phyloP scores from a whole-genome alignment of 2,329 filamentous ascomycete genomes.

The Fusarium transvaalense region DNA sequence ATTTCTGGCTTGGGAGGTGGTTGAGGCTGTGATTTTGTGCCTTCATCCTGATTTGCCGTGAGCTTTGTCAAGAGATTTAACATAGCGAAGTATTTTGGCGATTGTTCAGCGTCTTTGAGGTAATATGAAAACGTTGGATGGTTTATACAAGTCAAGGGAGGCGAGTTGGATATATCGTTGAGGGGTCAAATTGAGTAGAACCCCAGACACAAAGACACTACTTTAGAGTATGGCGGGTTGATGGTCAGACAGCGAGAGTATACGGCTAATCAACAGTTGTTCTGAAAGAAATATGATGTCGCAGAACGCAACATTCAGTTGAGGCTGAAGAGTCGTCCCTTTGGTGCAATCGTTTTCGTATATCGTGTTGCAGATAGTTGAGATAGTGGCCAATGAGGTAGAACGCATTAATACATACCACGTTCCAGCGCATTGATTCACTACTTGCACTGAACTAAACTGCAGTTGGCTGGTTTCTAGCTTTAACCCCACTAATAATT shows the following conservation, averaged over 20 bases:
- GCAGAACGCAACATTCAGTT: not conserved
- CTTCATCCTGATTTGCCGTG: conserved; percentile 23
- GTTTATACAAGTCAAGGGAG: conserved; percentile 4
- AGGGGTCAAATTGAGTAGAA: not conserved
- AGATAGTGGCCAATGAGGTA: conserved; percentile 37
- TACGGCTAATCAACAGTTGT: not conserved
- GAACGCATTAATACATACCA: conserved; percentile 47
- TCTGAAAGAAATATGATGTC: not conserved
- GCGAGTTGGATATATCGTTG: conserved; percentile 13
- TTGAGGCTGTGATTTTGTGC: conserved; percentile 34
- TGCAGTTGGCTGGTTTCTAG: conserved; percentile 18
- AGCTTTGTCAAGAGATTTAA: conserved; percentile 39
- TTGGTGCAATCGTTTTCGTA: conserved; percentile 18
- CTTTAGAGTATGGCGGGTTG: not conserved
- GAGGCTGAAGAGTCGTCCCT: conserved; percentile 10
- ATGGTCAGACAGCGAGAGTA: not conserved
- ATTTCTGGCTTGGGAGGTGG: conserved; percentile 59
- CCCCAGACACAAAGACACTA: not conserved
- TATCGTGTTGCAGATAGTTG: conserved; percentile 23
- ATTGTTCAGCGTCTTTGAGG: not conserved
- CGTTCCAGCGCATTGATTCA: conserved; percentile 47
- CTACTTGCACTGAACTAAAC: conserved; percentile 7
- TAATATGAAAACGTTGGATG: not conserved
- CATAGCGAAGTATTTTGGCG: conserved; percentile 29
- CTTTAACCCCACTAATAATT: conserved; percentile 30